Evolutionary conservation across 345 rosid genomes (phyloP).

Genomic region (Balakata baccata): DNA sequence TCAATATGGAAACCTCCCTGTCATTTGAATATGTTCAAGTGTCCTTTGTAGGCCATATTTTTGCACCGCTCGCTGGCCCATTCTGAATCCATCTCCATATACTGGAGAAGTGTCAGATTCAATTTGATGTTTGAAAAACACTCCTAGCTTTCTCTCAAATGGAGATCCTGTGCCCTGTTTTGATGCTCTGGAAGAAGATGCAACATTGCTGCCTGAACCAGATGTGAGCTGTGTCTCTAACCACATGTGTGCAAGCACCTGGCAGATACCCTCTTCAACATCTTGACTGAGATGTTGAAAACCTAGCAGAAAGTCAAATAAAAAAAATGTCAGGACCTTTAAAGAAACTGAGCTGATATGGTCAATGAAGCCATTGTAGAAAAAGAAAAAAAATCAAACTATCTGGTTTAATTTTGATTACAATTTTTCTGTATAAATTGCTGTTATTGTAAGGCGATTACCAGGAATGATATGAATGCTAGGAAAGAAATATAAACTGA

Average conservation of each 20-base stretch:
- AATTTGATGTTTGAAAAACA: conserved; percentile 85
- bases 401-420: too few species aligned
- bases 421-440: too few species aligned
- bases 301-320: conserved; percentile 42
- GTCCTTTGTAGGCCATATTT: conserved; percentile 69
- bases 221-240: conserved; percentile 51
- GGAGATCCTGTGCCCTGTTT: conserved; percentile 75
- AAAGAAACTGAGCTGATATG: not conserved
- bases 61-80: conserved; percentile 71
- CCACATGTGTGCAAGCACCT: conserved; percentile 97
- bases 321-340: conserved; percentile 1
- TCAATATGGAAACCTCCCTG: conserved; percentile 80
- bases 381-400: not conserved
- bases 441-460: too few species aligned
- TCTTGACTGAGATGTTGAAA: conserved; percentile 73
- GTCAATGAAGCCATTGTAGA: not conserved
- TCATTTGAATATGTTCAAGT: conserved; percentile 76
- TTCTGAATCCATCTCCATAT: conserved; percentile 91
- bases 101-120: conserved; percentile 82
- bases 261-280: conserved; percentile 96
- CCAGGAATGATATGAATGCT: too few species aligned
- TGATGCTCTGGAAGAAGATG: conserved; percentile 54
- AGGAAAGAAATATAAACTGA: too few species aligned
- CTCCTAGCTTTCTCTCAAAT: conserved; percentile 88
- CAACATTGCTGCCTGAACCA: conserved; percentile 34